Conservation (phyloP, 805 yeast species). For the Wickerhamiella dianesei region DNA sequence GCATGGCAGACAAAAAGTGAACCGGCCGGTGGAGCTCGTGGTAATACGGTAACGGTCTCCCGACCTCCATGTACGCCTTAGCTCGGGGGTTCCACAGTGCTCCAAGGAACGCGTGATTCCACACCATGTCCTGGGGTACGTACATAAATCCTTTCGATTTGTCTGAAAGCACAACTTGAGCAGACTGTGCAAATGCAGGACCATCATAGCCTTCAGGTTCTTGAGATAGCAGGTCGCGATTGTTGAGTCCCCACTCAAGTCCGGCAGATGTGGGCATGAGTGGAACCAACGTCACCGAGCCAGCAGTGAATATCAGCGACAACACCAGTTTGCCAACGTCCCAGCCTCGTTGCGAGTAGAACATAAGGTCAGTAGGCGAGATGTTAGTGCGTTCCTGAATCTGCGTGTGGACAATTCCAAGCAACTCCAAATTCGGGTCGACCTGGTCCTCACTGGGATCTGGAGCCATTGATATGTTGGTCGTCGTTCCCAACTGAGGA, state of each 20-base stretch:
- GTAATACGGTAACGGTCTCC: constrained; percentile 69
- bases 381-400: constrained; percentile 49
- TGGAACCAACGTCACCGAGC: constrained; percentile 67
- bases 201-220: constrained; percentile 50
- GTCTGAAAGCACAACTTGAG: constrained; percentile 64
- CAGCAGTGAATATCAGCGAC: constrained; percentile 63
- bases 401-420: constrained; percentile 94
- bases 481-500: constrained; percentile 74
- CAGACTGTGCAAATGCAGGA: constrained; percentile 30
- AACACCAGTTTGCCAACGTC: constrained; percentile 38
- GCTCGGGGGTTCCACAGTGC: constrained; percentile 61
- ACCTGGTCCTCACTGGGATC: constrained; percentile 24
- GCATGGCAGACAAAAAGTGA: constrained; percentile 67
- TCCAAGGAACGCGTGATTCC: constrained; percentile 89
- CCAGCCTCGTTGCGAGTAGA: constrained; percentile 38
- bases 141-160: constrained; percentile 66
- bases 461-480: constrained; percentile 47
- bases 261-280: constrained; percentile 52
- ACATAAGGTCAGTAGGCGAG: constrained; percentile 57
- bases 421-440: constrained; percentile 49
- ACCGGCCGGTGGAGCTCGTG: constrained; percentile 78
- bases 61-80: constrained; percentile 52
- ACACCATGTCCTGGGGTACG: constrained; percentile 70
- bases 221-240: constrained; percentile 40
- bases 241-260: constrained; percentile 58